Conservation (phyloP, 768 basidiomycete species). For the Russula lepida region DNA sequence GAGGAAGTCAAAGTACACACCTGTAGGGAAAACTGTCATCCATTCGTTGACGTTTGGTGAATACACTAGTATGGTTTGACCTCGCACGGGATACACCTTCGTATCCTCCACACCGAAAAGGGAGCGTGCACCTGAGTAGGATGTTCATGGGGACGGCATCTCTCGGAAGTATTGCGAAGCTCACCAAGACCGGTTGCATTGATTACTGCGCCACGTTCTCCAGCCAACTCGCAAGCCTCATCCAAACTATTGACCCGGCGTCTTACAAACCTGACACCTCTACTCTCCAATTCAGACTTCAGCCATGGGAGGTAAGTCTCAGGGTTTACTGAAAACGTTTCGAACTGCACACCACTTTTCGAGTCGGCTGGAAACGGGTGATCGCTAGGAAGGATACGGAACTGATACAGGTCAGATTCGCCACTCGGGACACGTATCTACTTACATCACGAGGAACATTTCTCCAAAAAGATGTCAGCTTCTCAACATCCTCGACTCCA, state of each 20-base stretch:
- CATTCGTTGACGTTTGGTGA: constrained; percentile 53
- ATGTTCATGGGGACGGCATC: not conserved
- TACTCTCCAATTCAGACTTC: constrained; percentile 30
- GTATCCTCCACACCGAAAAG: constrained; percentile 79
- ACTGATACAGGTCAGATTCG: not conserved
- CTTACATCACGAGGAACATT: constrained; percentile 35
- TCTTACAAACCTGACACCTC: constrained; percentile 39
- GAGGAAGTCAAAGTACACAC: not conserved
- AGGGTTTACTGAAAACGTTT: constrained; percentile 43
- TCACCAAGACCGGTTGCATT: constrained; percentile 51
- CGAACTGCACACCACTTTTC: constrained; percentile 35
- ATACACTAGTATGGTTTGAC: constrained; percentile 71
- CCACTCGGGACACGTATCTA: not conserved
- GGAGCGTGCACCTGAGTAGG: constrained; percentile 47
- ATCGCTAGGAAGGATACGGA: constrained; percentile 24
- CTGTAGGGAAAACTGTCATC: constrained; percentile 12
- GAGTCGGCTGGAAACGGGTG: constrained; percentile 30
- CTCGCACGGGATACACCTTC: constrained; percentile 65
- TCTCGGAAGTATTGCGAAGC: not conserved
- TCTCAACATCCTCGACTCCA: constrained; percentile 19
- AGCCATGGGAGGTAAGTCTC: constrained; percentile 45
- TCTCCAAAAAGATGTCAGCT: constrained; percentile 31
- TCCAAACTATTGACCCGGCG: constrained; percentile 36
- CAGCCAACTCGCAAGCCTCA: constrained; percentile 36
- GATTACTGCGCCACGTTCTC: constrained; percentile 36